Evolutionary conservation across 164 flowering plant genomes (phyloP), one percentile per base, ranked within the genome.

Genomic region (Platanus orientalis): DNA sequence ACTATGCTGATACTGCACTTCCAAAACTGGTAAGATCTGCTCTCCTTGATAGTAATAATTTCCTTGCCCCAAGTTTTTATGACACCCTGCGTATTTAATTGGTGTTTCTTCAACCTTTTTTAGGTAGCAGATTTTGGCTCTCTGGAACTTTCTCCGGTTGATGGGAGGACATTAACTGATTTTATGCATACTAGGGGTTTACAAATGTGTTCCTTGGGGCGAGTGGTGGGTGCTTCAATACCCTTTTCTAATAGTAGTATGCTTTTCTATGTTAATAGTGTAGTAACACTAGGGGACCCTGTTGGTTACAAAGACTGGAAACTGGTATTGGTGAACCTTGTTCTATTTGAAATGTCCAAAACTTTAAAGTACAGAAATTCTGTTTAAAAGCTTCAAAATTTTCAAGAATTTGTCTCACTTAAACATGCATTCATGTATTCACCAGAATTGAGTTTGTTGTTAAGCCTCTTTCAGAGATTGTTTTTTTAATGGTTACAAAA

Each of bases 61-160:
- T 58, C 48, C 14, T 40, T 54, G 17, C 23, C 21, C 26, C 42
- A 36, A 27, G 54, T 40, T 16, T 27, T 56, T 56, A n/a, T 50
- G 34, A 14, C 23, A 32, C 16, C 27, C 58, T 67, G 12, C 68
- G 27, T 64, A n/a, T 63, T 71, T 30, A 45, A 60, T 4, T 51
- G 63, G 19, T 57, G 62, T 52, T 30, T 9, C 60, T 67, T 54
- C 49, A 57, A 68, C 57, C 39, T 55, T 58, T 61, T 45, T 68
- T 69, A 92, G 98, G 98, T 92, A 29, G 84, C 96, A 71, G 98
- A 92, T 83, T 92, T 92, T 84, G 96, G 92, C 44, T 89, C 96
- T 45, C 90, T 92, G 34, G 98, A 92, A 73, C 96, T 92, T 71
- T 92, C 98, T 63, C 96, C 98, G 1, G 98, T 92, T 62, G 98